These are phyloP conservation scores for Termitomyces eurrhizus DNA, from an alignment of 768 basidiomycete species.

Conservation along the genomic window DNA sequence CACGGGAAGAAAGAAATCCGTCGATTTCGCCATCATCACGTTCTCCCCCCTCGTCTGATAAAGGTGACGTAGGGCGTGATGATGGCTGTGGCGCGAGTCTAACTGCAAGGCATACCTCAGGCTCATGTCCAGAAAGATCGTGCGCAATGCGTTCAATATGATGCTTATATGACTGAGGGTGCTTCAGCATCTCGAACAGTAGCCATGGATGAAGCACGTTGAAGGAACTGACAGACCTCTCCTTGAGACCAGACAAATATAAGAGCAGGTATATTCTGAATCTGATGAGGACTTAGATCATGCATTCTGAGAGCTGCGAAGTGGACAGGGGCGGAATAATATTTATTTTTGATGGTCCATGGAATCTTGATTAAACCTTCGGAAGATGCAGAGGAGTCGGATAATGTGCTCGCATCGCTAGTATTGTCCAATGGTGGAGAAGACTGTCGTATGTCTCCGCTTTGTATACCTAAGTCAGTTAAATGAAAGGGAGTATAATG, in stretches of 20 bases:
- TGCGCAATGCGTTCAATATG: conserved; percentile 47
- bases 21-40: conserved; percentile 58
- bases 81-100: conserved; percentile 33
- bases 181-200: conserved; percentile 15
- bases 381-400: conserved; percentile 14
- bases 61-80: not conserved
- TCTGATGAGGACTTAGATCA: conserved; percentile 36
- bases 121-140: conserved; percentile 46
- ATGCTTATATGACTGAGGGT: conserved; percentile 52
- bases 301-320: conserved; percentile 52
- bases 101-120: conserved; percentile 73
- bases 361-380: conserved; percentile 37
- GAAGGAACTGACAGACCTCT: conserved; percentile 45
- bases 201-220: conserved; percentile 9
- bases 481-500: not conserved
- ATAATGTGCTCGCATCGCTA: not conserved
- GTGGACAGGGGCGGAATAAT: conserved; percentile 75
- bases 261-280: conserved; percentile 59
- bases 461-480: conserved; percentile 11
- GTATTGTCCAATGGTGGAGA: conserved; percentile 1
- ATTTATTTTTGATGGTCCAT: conserved; percentile 78
- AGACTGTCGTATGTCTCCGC: not conserved
- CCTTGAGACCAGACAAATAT: conserved; percentile 68
- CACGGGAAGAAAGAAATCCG: conserved; percentile 59
- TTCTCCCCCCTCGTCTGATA: conserved; percentile 20